Conservation (phyloP, 2,329 filamentous ascomycete genomes). For the Aspergillus pseudotamarii region DNA sequence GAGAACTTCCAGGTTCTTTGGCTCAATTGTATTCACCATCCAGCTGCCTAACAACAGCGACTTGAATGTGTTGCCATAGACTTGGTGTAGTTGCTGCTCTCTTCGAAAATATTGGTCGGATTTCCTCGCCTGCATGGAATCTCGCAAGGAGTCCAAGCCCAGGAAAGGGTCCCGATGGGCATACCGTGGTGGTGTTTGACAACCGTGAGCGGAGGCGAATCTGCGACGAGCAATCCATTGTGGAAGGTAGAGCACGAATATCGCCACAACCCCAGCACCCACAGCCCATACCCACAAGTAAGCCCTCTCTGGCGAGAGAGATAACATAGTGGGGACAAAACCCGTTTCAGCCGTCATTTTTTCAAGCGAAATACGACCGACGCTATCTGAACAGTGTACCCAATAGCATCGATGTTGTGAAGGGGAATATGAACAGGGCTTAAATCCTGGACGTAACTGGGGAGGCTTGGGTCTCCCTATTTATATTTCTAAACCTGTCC, state of each 20-base stretch:
- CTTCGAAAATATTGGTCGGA: not conserved
- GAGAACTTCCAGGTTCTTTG: constrained; percentile 2
- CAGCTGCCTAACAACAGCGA: constrained; percentile 2
- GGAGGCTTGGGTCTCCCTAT: not conserved
- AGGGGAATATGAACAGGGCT: not conserved
- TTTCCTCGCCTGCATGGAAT: not conserved
- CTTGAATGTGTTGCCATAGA: not conserved
- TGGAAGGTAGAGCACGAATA: not conserved
- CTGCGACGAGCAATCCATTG: not conserved
- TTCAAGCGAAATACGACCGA: not conserved
- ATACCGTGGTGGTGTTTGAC: not conserved
- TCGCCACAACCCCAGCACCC: not conserved
- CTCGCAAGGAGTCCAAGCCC: not conserved
- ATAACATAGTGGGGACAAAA: not conserved
- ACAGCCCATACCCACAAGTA: not conserved
- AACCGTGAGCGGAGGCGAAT: not conserved
- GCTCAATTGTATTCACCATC: constrained; percentile 7
- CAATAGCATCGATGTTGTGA: not conserved
- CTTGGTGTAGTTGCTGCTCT: not conserved
- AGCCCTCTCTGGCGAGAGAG: not conserved
- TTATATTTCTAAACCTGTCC: not conserved
- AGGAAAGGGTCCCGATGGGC: not conserved
- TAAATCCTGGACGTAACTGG: not conserved
- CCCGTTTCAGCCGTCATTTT: not conserved
- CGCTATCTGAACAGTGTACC: not conserved